These are phyloP conservation scores for Colletotrichum spinosum DNA, from an alignment of 2,329 filamentous ascomycete species.

Conservation along the genomic window DNA sequence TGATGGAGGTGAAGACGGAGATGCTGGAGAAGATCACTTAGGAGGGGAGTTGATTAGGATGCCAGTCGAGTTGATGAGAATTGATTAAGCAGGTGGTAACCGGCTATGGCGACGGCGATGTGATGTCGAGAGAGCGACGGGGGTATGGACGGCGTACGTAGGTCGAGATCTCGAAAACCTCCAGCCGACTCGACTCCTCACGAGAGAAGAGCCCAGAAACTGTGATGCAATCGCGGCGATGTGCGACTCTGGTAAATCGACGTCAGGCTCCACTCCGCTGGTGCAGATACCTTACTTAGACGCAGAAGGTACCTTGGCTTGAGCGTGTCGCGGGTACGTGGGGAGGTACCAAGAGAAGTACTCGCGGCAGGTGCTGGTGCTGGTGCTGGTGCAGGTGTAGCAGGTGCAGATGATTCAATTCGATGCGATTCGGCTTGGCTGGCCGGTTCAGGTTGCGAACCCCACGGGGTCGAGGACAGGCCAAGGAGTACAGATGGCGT, in stretches of 20 bases:
- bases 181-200: too few relatives aligned
- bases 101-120: constrained; percentile 1
- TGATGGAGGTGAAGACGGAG: not conserved
- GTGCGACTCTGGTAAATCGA: constrained; percentile 29
- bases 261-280: constrained; percentile 23
- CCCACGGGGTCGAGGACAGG: constrained; percentile 31
- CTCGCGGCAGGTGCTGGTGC: not conserved
- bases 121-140: not conserved
- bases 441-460: constrained; percentile 26
- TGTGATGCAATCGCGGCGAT: constrained; percentile 33
- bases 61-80: constrained; percentile 14
- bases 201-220: not conserved
- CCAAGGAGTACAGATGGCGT: constrained; percentile 5
- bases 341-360: too few relatives aligned
- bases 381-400: constrained; percentile 10
- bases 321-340: not conserved
- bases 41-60: constrained; percentile 3
- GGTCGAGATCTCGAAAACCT: too few relatives aligned
- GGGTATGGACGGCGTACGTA: not conserved
- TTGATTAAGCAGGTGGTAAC: not conserved
- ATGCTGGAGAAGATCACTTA: constrained; percentile 19
- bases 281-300: not conserved
- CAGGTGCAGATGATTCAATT: not conserved
- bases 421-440: constrained; percentile 19
- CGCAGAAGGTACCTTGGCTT: not conserved